Conservation (phyloP, 805 yeast species). For the Blastobotrys chiropterorum region DNA sequence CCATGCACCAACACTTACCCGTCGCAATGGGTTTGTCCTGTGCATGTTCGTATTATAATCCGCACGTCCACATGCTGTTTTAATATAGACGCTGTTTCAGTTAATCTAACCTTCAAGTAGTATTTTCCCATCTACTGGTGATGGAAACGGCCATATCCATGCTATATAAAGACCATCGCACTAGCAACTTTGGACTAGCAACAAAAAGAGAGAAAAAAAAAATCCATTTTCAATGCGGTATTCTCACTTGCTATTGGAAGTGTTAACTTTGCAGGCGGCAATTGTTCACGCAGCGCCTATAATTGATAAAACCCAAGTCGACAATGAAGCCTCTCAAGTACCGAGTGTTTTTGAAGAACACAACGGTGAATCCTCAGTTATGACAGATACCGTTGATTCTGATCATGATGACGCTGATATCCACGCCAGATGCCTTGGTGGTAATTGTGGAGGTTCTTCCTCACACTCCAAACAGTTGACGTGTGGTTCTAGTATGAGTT, state of each 20-base stretch:
- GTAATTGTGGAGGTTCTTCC: not conserved
- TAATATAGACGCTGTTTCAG: not conserved
- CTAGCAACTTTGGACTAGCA: no score
- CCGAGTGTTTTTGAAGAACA: not conserved
- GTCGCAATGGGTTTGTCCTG: no score
- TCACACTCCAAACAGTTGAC: not conserved
- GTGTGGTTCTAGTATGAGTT: not conserved
- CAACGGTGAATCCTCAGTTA: no score
- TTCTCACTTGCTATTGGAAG: not conserved
- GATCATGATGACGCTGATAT: not conserved
- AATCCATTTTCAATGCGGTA: not conserved
- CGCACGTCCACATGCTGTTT: not conserved
- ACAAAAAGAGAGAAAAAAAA: no score
- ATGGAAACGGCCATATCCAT: not conserved
- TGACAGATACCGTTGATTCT: not conserved
- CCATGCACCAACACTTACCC: no score
- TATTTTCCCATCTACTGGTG: not conserved
- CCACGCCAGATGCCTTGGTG: not conserved
- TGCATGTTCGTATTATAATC: no score
- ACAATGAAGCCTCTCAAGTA: no score
- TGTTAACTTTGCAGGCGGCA: not conserved
- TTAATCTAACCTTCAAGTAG: not conserved
- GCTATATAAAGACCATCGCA: not conserved
- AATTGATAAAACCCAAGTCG: not conserved
- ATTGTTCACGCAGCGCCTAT: not conserved